These are phyloP conservation scores for Vaccinium darrowii DNA, from an alignment of 148 eudicot species.

Conservation along the genomic window DNA sequence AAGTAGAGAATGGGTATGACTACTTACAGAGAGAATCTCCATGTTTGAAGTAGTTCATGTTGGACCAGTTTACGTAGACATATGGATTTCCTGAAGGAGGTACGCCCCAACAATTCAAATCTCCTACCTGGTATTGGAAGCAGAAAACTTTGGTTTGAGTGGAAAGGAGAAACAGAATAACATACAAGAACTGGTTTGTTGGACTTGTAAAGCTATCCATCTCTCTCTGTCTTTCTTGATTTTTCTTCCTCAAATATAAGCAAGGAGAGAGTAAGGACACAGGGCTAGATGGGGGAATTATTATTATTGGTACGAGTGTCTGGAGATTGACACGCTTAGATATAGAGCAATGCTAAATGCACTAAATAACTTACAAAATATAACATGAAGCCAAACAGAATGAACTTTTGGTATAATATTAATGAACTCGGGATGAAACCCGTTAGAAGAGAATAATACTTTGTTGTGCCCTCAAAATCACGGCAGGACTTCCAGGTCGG, in stretches of 20 bases:
- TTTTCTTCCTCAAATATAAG: neutral
- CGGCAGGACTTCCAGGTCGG: no score
- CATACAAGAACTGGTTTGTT: constrained; percentile 19
- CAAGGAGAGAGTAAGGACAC: neutral
- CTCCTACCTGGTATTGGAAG: constrained; percentile 73
- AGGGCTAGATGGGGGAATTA: neutral
- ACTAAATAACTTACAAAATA: no score
- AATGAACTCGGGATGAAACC: no score
- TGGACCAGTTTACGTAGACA: constrained; percentile 68
- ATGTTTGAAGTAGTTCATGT: constrained; percentile 42
- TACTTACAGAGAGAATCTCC: constrained; percentile 89
- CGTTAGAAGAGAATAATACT: no score
- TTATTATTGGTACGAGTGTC: neutral
- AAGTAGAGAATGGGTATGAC: neutral
- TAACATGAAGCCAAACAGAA: no score
- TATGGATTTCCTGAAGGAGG: constrained; percentile 57
- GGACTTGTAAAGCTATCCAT: constrained; percentile 27
- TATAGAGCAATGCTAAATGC: neutral
- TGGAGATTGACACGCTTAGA: neutral
- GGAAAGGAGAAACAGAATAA: constrained; percentile 35
- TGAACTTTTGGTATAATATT: no score
- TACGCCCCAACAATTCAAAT: constrained; percentile 69
- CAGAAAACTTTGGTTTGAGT: constrained; percentile 41
- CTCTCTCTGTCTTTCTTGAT: neutral
- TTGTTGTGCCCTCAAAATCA: no score